Percentiles rank a stretch among this genome's conserved stretches.
phyloP scores from a whole-genome alignment of 768 basidiomycete species.

The Suillus subluteus region DNA sequence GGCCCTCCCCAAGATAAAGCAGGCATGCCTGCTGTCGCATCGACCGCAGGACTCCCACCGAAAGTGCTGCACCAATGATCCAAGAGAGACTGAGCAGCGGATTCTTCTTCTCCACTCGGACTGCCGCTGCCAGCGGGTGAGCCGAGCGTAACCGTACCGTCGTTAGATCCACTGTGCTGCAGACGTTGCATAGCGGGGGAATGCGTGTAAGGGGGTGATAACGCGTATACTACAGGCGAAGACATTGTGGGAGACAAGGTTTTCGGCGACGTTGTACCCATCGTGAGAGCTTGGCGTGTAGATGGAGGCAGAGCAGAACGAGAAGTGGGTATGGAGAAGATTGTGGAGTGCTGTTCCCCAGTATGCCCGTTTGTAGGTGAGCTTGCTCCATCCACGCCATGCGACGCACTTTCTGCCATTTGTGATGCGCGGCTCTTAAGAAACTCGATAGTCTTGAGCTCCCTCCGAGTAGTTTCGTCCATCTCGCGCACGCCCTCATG shows the following conservation, averaged over 20 bases:
- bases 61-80: conserved; percentile 89
- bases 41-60: conserved; percentile 59
- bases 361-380: conserved; percentile 23
- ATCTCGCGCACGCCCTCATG: conserved; percentile 55
- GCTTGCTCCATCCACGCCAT: conserved; percentile 15
- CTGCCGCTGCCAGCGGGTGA: conserved; percentile 73
- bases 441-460: conserved; percentile 85
- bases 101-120: conserved; percentile 73
- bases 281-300: conserved; percentile 23
- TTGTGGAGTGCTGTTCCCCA: conserved; percentile 46
- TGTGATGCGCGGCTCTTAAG: conserved; percentile 71
- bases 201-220: conserved; percentile 31
- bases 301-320: conserved; percentile 17
- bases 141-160: conserved; percentile 47
- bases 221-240: conserved; percentile 23
- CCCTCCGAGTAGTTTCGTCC: conserved; percentile 82
- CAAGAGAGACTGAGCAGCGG: conserved; percentile 73
- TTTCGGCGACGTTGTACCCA: conserved; percentile 21
- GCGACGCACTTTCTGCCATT: conserved; percentile 38
- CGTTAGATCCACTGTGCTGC: conserved; percentile 49
- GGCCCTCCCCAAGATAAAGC: conserved; percentile 64
- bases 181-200: conserved; percentile 64
- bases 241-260: conserved; percentile 24
- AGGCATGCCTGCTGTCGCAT: conserved; percentile 49
- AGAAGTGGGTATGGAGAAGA: conserved; percentile 15